These are phyloP conservation scores for Penicillium canescens DNA, from an alignment of 495 filamentous ascomycete genomes.

Conservation along the genomic window DNA sequence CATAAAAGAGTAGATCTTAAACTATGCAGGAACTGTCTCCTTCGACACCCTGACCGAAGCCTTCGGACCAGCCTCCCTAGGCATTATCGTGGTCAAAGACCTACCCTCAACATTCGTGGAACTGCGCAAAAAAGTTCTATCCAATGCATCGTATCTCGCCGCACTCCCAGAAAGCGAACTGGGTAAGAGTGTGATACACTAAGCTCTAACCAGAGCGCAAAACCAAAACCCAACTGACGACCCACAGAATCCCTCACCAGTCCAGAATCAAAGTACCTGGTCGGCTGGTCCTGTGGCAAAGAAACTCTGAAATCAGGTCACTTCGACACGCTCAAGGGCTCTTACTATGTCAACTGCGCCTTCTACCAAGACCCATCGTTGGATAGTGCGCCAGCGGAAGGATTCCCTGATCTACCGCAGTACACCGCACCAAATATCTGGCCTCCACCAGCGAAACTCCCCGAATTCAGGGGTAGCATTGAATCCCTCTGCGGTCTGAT, in stretches of 20 bases:
- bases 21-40: conserved; percentile 62
- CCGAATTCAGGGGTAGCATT: conserved; percentile 70
- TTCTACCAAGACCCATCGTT: conserved; percentile 76
- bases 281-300: conserved; percentile 83
- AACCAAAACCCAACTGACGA: conserved; percentile 7
- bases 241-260: conserved; percentile 44
- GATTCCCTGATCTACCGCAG: conserved; percentile 60
- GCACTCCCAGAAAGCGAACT: conserved; percentile 74
- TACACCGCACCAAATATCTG: conserved; percentile 81
- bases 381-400: conserved; percentile 58
- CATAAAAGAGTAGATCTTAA: background rate
- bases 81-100: conserved; percentile 89
- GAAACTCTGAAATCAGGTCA: conserved; percentile 89
- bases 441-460: conserved; percentile 66
- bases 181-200: conserved; percentile 48
- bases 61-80: conserved; percentile 88
- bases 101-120: conserved; percentile 67
- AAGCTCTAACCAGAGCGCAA: background rate
- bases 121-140: conserved; percentile 73
- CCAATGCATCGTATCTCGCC: conserved; percentile 85
- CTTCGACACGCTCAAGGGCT: conserved; percentile 92
- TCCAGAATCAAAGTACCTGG: conserved; percentile 55
- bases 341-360: conserved; percentile 94
- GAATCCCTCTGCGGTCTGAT: conserved; percentile 79
- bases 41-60: conserved; percentile 76